These are phyloP conservation scores for Dipteronia sinensis DNA, from an alignment of 345 rosid species.

Conservation along the genomic window DNA sequence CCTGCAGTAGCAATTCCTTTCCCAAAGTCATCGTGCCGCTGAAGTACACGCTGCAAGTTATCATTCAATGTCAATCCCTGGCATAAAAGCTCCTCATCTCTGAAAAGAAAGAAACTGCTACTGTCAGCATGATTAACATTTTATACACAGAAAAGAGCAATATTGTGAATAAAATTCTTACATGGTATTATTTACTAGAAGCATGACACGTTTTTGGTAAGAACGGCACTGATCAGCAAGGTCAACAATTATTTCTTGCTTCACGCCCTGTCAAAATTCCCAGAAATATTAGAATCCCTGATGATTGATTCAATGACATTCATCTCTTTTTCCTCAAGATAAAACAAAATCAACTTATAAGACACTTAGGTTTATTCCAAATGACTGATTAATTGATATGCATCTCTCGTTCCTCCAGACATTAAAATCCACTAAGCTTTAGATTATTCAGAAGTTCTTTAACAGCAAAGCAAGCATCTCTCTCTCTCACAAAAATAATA, in stretches of 20 bases:
- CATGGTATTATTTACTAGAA: conserved; percentile 74
- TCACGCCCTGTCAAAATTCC: conserved; percentile 60
- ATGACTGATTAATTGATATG: neutral
- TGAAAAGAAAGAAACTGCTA: conserved; percentile 29
- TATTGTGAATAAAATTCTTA: conserved; percentile 40
- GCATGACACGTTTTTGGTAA: conserved; percentile 79
- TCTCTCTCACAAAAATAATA: neutral
- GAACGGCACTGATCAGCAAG: conserved; percentile 89
- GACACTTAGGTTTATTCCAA: too few species aligned
- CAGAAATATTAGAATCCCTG: conserved; percentile 9
- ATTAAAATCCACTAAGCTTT: neutral
- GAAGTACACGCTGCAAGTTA: conserved; percentile 78
- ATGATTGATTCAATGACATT: neutral
- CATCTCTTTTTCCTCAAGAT: neutral
- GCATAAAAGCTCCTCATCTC: conserved; percentile 78
- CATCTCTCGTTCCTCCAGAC: neutral
- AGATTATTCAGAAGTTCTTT: neutral
- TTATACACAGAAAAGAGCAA: conserved; percentile 1
- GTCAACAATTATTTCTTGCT: conserved; percentile 87
- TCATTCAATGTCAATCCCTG: conserved; percentile 92
- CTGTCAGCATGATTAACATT: conserved; percentile 25
- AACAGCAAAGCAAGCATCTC: neutral
- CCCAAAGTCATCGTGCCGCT: conserved; percentile 74
- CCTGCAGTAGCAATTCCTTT: conserved; percentile 53
- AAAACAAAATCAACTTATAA: too few species aligned